These are phyloP conservation scores for Aspergillus sp. DNA, from an alignment of 2,329 filamentous ascomycete species.

Conservation along the genomic window DNA sequence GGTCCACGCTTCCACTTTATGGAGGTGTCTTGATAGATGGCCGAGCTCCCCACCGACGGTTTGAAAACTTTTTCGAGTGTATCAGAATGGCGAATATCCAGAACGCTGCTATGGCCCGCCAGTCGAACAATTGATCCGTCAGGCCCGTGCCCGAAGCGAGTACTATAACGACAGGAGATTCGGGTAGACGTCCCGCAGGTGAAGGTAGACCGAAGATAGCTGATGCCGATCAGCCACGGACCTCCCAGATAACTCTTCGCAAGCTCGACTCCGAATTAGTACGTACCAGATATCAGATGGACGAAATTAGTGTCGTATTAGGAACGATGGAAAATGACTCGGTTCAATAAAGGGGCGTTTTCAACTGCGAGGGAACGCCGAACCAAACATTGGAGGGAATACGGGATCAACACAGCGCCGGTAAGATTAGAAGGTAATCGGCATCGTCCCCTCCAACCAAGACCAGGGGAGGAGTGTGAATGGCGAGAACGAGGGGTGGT, in stretches of 20 bases:
- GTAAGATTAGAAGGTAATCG: constrained; percentile 18
- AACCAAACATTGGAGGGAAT: constrained; percentile 10
- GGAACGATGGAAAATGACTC: neutral
- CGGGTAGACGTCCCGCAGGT: constrained; percentile 3
- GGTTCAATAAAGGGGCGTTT: constrained; percentile 7
- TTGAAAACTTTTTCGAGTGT: neutral
- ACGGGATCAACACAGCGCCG: constrained; percentile 12
- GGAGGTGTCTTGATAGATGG: neutral
- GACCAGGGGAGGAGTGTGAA: constrained; percentile 22
- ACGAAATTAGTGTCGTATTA: neutral
- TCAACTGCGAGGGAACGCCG: constrained; percentile 8
- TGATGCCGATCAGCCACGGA: constrained; percentile 18
- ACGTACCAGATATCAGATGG: constrained; percentile 11
- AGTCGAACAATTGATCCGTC: neutral
- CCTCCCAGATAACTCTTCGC: neutral
- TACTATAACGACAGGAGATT: constrained; percentile 8
- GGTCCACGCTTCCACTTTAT: neutral
- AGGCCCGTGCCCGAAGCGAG: constrained; percentile 1
- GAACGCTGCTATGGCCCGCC: neutral
- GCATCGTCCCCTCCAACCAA: constrained; percentile 13
- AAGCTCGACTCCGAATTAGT: neutral
- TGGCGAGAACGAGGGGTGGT: constrained; percentile 13
- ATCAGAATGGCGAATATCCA: neutral
- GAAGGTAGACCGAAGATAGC: constrained; percentile 1
- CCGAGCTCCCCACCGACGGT: neutral